A percentile compares a stretch with the other conserved stretches of the same genome.
Evolutionary conservation across 208 protist species (phyloP).

Genomic region (Cochliopodium minus): DNA sequence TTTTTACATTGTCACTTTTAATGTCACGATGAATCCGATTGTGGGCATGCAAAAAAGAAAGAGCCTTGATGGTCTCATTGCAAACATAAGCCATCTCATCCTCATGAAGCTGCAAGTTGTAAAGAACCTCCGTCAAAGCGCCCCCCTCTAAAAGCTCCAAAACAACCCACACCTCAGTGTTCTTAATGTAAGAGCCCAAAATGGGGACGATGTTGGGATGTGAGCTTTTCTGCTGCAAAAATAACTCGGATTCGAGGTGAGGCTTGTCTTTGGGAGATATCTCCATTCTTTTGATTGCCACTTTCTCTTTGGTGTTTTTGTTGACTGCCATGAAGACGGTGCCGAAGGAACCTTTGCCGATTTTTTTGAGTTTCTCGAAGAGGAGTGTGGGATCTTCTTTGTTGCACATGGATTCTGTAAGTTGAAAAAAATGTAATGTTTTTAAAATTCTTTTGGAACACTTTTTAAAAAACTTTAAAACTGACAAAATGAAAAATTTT

Average conservation of each 20-base stretch:
- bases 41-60: conserved; percentile 32
- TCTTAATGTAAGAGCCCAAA: conserved; percentile 22
- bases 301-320: conserved; percentile 4
- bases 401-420: too few relatives aligned
- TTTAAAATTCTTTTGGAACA: too few relatives aligned
- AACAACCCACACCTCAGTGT: conserved; percentile 28
- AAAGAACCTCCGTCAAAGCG: conserved; percentile 31
- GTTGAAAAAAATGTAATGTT: too few relatives aligned
- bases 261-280: conserved; percentile 13
- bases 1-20: neutral
- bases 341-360: conserved; percentile 35
- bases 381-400: conserved; percentile 23
- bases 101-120: conserved; percentile 24
- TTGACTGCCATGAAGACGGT: conserved; percentile 32
- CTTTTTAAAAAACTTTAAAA: too few relatives aligned
- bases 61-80: conserved; percentile 14
- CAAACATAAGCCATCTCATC: conserved; percentile 13
- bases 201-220: conserved; percentile 36
- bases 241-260: neutral
- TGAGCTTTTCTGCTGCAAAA: neutral
- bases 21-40: conserved; percentile 26
- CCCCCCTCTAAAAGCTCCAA: conserved; percentile 41
- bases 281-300: conserved; percentile 35
- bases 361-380: conserved; percentile 23
- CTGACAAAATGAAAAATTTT: too few relatives aligned